Percentiles rank a stretch among this genome's conserved stretches.
phyloP scores from a whole-genome alignment of 139 green algal species.

The Tetraselmis striata region DNA sequence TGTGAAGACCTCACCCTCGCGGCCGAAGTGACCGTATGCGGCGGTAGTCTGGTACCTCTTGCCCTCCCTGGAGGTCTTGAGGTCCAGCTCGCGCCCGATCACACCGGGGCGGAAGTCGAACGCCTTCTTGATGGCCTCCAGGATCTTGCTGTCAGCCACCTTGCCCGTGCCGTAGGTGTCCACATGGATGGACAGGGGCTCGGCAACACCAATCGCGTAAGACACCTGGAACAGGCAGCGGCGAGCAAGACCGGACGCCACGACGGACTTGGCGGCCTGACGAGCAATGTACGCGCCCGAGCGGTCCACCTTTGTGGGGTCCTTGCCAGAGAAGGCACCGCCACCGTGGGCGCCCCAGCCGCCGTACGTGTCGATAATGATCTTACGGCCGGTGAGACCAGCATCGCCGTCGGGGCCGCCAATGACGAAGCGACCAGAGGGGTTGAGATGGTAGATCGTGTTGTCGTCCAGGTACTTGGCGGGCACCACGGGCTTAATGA shows the following conservation, averaged over 20 bases:
- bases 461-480: constrained; percentile 97
- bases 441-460: constrained; percentile 99
- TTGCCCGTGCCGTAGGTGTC: constrained; percentile 96
- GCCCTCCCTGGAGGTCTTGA: constrained; percentile 69
- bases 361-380: constrained; percentile 99
- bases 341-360: constrained; percentile 98
- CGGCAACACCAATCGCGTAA: constrained; percentile 94
- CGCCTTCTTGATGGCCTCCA: constrained; percentile 71
- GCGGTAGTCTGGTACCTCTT: constrained; percentile 93
- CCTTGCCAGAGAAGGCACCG: constrained; percentile 97
- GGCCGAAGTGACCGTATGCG: constrained; percentile 95
- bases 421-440: constrained; percentile 95
- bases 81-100: constrained; percentile 85
- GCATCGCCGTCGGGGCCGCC: constrained; percentile 95
- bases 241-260: constrained; percentile 81
- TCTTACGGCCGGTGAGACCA: constrained; percentile 96
- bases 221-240: constrained; percentile 84
- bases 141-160: constrained; percentile 82
- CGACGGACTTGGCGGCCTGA: constrained; percentile 96
- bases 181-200: constrained; percentile 95
- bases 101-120: constrained; percentile 96
- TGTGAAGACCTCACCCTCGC: constrained; percentile 90
- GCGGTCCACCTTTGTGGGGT: constrained; percentile 76
- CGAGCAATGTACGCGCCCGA: constrained; percentile 97
- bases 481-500: constrained; percentile 98